Evolutionary conservation across 306 rosid genomes (phyloP), one percentile per base, ranked within the genome.

Genomic region (Vachellia collinsii): DNA sequence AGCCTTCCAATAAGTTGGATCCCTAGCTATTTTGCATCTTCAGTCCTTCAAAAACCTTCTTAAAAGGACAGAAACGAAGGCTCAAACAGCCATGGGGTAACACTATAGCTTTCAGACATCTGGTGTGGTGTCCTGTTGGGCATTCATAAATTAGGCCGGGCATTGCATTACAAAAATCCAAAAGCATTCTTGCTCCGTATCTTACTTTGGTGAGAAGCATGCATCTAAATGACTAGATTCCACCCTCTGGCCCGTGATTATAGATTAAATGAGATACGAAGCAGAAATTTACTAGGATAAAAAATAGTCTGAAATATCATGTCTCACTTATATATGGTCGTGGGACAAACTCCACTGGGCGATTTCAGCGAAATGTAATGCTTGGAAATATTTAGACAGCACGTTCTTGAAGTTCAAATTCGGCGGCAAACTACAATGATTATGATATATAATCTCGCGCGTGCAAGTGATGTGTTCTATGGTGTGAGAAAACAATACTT

Each of bases 21-120:
- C 20, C 70, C 70, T 65, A 6, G 16, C 8, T 8, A 67, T 67
- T 41, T n/a, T 67, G 50, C 29, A 39, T 4, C 16, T 68, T 42
- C 72, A 19, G n/a, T 41, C 72, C 51, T 39, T 39, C 25, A 53
- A 53, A 67, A 67, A 68, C 50, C 34, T 19, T 41, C 50, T 41
- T 62, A 81, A 74, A 72, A 61, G 42, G 67, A 47, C 73, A 23
- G 13, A 23, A 23, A 59, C 36, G 65, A 59, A 80, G 54, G 54
- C 54, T 61, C 65, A 9, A 0, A 62, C 72, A 34, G 25, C 42
- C 25, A 43, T 59, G 20, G 11, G 51, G 12, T 10, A 11, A 46
- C 51, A 11, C 51, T 46, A 51, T 6, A 19, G 25, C 23, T 53
- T 53, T n/a, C 23, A 53, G 9, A 19, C 19, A 53, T 19, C 22